Evolutionary conservation across 2,329 filamentous ascomycete genomes (phyloP), one percentile per base, ranked within the genome.

Genomic region (Sclerotinia minor): DNA sequence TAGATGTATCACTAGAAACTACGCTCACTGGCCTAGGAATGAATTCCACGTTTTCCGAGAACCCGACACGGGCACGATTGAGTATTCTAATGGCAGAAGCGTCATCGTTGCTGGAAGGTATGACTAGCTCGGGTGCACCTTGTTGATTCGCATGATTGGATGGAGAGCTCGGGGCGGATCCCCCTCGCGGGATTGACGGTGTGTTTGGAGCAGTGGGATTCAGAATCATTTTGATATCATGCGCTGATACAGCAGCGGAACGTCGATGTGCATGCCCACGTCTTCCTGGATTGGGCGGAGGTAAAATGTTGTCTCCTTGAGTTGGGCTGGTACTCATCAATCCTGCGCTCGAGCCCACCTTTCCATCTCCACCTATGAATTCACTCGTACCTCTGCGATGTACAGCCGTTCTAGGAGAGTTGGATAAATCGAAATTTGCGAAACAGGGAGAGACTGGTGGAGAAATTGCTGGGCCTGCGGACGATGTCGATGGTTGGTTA

Each of bases 351-450:
- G 59, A 65, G n/a, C 68, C 81, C 73, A 79, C 71, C 74, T 81
- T 79, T 24, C 79, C 80, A 73, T 89, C 90, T 9, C 90, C 91
- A 49, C 92, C 92, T 58, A 96, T 91, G 75, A 96, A 93, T 77
- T 97, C 93, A 77, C 93, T 97, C 38, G 88, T 90, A 65, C 91
- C 91, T 74, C 94, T 86, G 74, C 89, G 85, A 76, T 93, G 91
- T 29, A 89, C 87, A 44, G 80, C 80, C 32, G 84, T 81, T 69
- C 86, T 81, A 24, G 88, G 83, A 8, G 81, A 77, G 26, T 67
- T 65, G 50, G 61, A 68, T 5, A 52, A 9, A 49, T 63, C 58
- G 9, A 67, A 66, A 50, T 59, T 67, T 11, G 67, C 63, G 47
- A 60, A 57, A 35, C 58, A 53, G 52, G 85, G 84, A 21, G 80